Conservation (phyloP, 1,139 yeast genomes). For the Scheffersomyces parashehatae region DNA sequence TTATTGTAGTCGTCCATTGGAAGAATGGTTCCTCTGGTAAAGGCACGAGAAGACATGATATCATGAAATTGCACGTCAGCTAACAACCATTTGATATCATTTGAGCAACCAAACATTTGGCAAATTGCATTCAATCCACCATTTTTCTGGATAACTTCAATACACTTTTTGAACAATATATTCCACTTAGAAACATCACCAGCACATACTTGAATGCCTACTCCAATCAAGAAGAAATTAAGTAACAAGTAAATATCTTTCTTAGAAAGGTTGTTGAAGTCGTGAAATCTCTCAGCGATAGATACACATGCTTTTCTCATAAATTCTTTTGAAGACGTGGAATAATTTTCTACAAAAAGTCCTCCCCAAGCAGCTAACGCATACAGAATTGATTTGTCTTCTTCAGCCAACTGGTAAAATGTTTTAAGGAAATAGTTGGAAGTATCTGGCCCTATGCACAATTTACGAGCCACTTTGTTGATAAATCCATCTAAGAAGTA, state of each 20-base stretch:
- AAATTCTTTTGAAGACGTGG: conserved; percentile 2
- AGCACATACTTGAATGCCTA: conserved; percentile 17
- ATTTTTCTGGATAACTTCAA: conserved; percentile 8
- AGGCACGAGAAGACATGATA: conserved; percentile 14
- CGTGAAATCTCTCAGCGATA: not conserved
- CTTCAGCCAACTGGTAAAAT: conserved; percentile 13
- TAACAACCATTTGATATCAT: conserved; percentile 18
- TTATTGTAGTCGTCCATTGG: conserved; percentile 10
- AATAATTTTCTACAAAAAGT: conserved; percentile 5
- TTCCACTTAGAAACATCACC: conserved; percentile 19
- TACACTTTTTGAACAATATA: conserved; percentile 12
- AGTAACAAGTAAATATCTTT: conserved; percentile 4
- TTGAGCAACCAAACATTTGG: conserved; percentile 10
- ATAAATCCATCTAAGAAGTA: conserved; percentile 3
- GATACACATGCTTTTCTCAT: conserved; percentile 4
- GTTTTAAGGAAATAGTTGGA: conserved; percentile 20
- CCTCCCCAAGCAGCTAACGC: conserved; percentile 16
- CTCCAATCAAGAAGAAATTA: conserved; percentile 11
- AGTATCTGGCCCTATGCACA: conserved; percentile 12
- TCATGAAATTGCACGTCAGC: conserved; percentile 18
- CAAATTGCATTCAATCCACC: conserved; percentile 15
- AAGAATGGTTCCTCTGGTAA: conserved; percentile 13
- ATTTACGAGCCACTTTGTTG: conserved; percentile 3
- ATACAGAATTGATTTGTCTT: conserved; percentile 12
- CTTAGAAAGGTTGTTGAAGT: not conserved